Evolutionary conservation across 192 early-diverging fungal genomes (phyloP), one percentile per base, ranked within the genome.

Genomic region (Coemansia sp.): DNA sequence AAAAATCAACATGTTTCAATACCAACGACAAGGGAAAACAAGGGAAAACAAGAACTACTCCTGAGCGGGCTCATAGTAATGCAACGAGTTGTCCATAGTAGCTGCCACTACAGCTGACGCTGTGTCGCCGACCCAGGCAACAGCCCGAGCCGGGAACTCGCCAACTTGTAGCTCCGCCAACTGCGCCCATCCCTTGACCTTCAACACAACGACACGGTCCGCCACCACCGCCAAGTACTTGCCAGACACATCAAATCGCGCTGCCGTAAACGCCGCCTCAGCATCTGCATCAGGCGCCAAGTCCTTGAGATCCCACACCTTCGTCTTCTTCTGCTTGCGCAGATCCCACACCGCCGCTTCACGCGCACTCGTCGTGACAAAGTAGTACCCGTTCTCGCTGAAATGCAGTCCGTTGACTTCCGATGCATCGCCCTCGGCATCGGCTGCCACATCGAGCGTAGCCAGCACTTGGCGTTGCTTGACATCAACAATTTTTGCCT

Each of bases 311-410:
- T 39, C 17, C 72, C 72, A 75, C 19, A 56, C 29, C 5, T 81
- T 79, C 0, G 69, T 72, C 7, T 83, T 83, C 49, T 82, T 82
- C 39, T 94, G 83, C 47, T 95, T 98, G 64, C 96, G 86, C 57
- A 98, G 83, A 83, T 98, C 95, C 96, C 96, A 98, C 53, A 96
- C 71, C 56, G 88, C 88, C 5, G 95, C 92, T 19, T 88, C 62
- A n/a, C 85, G 76, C 39, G 86, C 86, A 57, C 87, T 85, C 0
- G 87, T 83, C 23, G 94, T 89, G 11, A 91, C 94, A 66, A 98
- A 85, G 66, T 92, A 83, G 73, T 97, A 98, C 38, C 96, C 96
- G 74, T 97, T 97, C 60, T 97, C 95, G 51, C 89, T 89, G 68
- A 98, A 97, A 12, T 90, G 75, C 67, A 98, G 72, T 19, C 88